phyloP scores from a whole-genome alignment of 176 grass and related monocot species.

The Rhynchospora pubera region DNA sequence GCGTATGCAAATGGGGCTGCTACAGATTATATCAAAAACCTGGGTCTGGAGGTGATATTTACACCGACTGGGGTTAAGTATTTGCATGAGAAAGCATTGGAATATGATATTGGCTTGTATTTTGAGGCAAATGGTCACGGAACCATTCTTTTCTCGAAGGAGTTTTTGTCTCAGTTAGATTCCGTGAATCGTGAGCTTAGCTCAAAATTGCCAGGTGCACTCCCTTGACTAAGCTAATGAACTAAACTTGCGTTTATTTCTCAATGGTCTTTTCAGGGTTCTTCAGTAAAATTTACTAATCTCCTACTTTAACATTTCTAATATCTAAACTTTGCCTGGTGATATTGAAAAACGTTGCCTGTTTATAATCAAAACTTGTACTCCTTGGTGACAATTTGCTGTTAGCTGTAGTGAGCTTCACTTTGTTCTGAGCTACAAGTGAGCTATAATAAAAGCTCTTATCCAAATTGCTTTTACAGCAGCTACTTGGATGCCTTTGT shows the following conservation, averaged over 20 bases:
- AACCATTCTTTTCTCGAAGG: slow-evolving; percentile 62
- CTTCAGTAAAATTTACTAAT: not conserved
- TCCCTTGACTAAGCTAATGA: not conserved
- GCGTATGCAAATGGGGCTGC: slow-evolving; percentile 96
- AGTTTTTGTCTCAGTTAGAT: slow-evolving; percentile 43
- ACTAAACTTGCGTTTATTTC: not conserved
- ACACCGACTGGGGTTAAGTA: slow-evolving; percentile 92
- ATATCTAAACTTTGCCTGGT: not conserved
- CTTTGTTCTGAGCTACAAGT: not conserved
- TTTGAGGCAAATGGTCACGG: slow-evolving; percentile 98
- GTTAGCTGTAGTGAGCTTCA: not conserved
- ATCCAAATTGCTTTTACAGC: not conserved
- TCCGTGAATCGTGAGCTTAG: slow-evolving; percentile 26
- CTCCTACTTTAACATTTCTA: not conserved
- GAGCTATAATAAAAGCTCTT: not conserved
- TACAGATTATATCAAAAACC: slow-evolving; percentile 49
- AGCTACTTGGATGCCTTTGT: not conserved
- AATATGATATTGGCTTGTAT: slow-evolving; percentile 87
- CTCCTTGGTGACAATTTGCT: not conserved
- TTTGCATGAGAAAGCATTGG: slow-evolving; percentile 79
- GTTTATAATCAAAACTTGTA: not conserved
- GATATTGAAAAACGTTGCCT: not conserved
- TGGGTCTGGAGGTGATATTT: slow-evolving; percentile 74
- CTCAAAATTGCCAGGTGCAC: slow-evolving; percentile 38
- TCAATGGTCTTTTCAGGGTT: not conserved